Evolutionary conservation across 768 basidiomycete genomes (phyloP).

Genomic region (Gymnopilus junonius): DNA sequence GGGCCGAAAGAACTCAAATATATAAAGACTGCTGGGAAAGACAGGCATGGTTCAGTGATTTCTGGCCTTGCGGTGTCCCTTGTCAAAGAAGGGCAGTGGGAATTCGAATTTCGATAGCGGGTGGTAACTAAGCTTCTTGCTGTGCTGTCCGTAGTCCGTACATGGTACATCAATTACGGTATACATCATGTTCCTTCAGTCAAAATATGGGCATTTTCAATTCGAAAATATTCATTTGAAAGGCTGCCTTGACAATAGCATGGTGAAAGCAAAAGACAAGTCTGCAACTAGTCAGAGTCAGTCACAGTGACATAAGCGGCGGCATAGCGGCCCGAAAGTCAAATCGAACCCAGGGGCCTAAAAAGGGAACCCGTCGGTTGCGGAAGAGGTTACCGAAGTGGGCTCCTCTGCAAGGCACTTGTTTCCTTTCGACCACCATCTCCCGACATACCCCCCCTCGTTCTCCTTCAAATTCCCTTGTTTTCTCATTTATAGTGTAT

Average conservation of each 20-base stretch:
- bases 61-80: no score
- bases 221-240: not conserved
- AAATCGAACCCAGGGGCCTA: slow-evolving; percentile 26
- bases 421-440: slow-evolving; percentile 15
- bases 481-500: slow-evolving; percentile 12
- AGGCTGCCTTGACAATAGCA: not conserved
- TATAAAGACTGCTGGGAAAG: not conserved
- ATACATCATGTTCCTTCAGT: no score
- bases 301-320: not conserved
- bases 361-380: slow-evolving; percentile 26
- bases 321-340: slow-evolving; percentile 12
- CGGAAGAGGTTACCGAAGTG: slow-evolving; percentile 17
- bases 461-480: slow-evolving; percentile 6
- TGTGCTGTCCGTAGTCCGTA: no score
- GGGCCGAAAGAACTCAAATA: not conserved
- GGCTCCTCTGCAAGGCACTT: slow-evolving; percentile 11
- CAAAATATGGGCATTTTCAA: no score
- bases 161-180: no score
- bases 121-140: no score
- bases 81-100: no score
- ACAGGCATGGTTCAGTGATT: not conserved
- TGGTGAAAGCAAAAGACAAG: not conserved
- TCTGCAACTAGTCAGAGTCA: slow-evolving; percentile 1
- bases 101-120: no score
- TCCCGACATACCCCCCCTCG: slow-evolving; percentile 4